Evolutionary conservation across 2,329 filamentous ascomycete species (phyloP).

Genomic region (Verticillium zaregamsianum): DNA sequence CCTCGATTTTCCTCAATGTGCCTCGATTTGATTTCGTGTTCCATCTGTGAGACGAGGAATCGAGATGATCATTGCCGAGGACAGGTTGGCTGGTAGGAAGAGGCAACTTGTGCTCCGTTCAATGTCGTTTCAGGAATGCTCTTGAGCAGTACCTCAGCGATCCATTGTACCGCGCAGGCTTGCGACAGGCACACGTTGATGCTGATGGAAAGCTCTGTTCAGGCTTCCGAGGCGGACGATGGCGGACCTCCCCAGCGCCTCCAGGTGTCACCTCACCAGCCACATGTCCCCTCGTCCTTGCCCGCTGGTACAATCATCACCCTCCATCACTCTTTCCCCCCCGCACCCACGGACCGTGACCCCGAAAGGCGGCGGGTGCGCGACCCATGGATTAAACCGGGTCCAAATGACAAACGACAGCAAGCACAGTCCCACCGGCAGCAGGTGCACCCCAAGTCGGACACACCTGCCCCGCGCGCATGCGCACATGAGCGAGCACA

Average conservation of each 20-base stretch:
- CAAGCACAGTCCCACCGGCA: neutral
- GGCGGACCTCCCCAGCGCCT: neutral
- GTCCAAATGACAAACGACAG: neutral
- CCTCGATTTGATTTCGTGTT: too few relatives aligned
- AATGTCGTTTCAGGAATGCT: neutral
- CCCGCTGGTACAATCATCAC: neutral
- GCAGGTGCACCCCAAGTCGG: slow-evolving; percentile 7
- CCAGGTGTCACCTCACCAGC: neutral
- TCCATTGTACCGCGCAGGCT: neutral
- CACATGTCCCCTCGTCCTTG: neutral
- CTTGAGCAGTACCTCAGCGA: neutral
- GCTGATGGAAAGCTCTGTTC: neutral
- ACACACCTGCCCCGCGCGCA: slow-evolving; percentile 12
- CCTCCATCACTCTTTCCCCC: neutral
- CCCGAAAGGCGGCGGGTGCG: neutral
- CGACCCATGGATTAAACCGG: neutral
- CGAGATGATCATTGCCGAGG: neutral
- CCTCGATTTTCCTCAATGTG: neutral
- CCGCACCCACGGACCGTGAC: neutral
- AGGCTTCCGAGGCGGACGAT: neutral
- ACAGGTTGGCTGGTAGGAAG: too few relatives aligned
- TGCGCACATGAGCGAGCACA: slow-evolving; percentile 3
- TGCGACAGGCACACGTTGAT: neutral
- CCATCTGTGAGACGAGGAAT: neutral
- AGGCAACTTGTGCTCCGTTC: too few relatives aligned